Percentiles rank a stretch among this genome's conserved stretches.
phyloP scores from a whole-genome alignment of 2,329 filamentous ascomycete genomes.

The Ceratocystis ficicola region DNA sequence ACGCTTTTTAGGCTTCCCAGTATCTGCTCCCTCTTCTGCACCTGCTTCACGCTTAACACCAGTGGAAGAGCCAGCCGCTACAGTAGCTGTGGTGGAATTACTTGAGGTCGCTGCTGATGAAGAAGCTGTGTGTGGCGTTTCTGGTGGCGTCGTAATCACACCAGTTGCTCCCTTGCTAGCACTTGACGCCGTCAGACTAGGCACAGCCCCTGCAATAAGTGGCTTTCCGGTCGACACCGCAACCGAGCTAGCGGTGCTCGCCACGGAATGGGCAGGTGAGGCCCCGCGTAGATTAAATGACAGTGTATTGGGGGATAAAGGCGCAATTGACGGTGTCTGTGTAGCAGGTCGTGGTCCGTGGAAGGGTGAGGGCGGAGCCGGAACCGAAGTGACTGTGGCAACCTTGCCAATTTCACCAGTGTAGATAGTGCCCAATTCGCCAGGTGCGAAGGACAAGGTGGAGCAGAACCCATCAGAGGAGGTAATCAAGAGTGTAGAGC shows the following conservation, averaged over 20 bases:
- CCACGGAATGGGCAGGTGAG: conserved; percentile 33
- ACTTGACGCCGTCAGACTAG: conserved; percentile 61
- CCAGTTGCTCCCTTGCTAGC: conserved; percentile 51
- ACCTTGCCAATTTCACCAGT: conserved; percentile 57
- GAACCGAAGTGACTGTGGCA: conserved; percentile 58
- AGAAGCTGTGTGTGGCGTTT: conserved; percentile 55
- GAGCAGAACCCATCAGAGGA: conserved; percentile 98
- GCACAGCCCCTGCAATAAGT: conserved; percentile 64
- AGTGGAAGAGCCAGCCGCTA: conserved; percentile 22
- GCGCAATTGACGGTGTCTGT: conserved; percentile 68
- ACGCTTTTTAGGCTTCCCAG: conserved; percentile 51
- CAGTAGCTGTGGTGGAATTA: background rate
- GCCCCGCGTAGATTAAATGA: conserved; percentile 23
- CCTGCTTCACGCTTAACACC: conserved; percentile 47
- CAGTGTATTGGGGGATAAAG: conserved; percentile 41
- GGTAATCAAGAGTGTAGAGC: conserved; percentile 64
- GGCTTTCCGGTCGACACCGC: conserved; percentile 28
- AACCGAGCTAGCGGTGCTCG: conserved; percentile 53
- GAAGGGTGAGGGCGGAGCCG: conserved; percentile 50
- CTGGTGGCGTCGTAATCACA: conserved; percentile 77
- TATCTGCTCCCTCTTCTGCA: conserved; percentile 43
- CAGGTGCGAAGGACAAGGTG: conserved; percentile 66
- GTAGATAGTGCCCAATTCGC: conserved; percentile 75
- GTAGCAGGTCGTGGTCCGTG: conserved; percentile 40
- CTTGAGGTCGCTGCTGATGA: background rate